phyloP scores from a whole-genome alignment of 768 basidiomycete species.

The Mycena polygramma region DNA sequence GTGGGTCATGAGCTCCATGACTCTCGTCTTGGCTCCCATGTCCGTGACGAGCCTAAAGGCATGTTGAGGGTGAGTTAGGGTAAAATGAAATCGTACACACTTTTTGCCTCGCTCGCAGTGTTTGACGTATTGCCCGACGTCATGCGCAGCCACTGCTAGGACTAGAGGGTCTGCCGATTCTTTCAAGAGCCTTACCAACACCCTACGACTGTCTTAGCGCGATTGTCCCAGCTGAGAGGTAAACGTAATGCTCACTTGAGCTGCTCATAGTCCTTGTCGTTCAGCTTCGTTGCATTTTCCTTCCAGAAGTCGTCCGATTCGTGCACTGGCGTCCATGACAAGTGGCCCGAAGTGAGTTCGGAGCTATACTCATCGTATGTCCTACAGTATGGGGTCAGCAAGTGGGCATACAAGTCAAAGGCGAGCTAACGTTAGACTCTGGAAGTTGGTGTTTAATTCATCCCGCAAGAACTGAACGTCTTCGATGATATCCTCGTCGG shows the following conservation, averaged over 20 bases:
- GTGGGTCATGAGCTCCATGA: constrained; percentile 96
- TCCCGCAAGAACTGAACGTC: constrained; percentile 91
- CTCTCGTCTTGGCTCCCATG: constrained; percentile 86
- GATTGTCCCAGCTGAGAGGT: background rate
- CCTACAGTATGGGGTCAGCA: constrained; percentile 53
- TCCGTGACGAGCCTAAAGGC: constrained; percentile 78
- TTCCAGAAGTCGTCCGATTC: constrained; percentile 99
- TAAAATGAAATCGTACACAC: constrained; percentile 59
- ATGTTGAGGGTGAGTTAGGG: constrained; percentile 12
- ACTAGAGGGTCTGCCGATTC: constrained; percentile 80
- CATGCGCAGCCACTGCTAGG: constrained; percentile 93
- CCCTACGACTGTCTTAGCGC: constrained; percentile 56
- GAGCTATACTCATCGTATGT: constrained; percentile 98
- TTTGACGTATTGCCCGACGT: constrained; percentile 94
- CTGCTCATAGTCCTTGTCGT: constrained; percentile 86
- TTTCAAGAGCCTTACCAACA: constrained; percentile 77
- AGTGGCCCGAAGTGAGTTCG: constrained; percentile 88
- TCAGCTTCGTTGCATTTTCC: constrained; percentile 89
- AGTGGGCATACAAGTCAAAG: background rate
- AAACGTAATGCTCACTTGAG: constrained; percentile 71
- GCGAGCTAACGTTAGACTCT: constrained; percentile 85
- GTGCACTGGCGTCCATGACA: constrained; percentile 97
- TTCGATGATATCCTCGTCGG: constrained; percentile 94
- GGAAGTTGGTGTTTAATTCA: constrained; percentile 86
- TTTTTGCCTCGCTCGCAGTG: constrained; percentile 93